Evolutionary conservation across 148 eudicot genomes (phyloP).

Genomic region (Vaccinium myrtillus): DNA sequence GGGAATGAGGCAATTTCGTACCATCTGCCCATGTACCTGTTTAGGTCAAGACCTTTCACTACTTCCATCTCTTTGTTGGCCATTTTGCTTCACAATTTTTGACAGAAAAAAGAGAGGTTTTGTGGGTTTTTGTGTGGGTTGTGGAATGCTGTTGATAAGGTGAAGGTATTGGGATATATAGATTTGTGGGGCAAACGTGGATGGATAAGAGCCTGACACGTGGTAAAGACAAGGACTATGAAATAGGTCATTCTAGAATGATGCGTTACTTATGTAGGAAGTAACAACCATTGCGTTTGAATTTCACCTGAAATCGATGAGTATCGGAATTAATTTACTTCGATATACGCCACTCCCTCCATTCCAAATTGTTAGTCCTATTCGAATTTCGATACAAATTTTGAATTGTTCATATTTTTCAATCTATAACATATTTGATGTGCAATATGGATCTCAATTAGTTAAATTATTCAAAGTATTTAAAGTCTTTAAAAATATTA

Average conservation of each 20-base stretch:
- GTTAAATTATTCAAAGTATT: too few relatives aligned
- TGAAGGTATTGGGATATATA: neutral
- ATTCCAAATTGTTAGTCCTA: too few relatives aligned
- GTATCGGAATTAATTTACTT: too few relatives aligned
- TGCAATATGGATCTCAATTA: too few relatives aligned
- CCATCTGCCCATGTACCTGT: constrained; percentile 92
- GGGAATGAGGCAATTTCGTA: constrained; percentile 89
- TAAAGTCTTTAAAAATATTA: too few relatives aligned
- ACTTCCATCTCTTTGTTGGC: constrained; percentile 58
- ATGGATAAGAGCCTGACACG: neutral
- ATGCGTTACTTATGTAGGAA: neutral
- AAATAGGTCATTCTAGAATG: constrained; percentile 8
- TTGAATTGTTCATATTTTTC: too few relatives aligned
- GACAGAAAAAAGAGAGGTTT: neutral
- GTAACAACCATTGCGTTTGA: neutral
- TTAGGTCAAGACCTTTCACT: constrained; percentile 58
- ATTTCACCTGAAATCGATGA: neutral
- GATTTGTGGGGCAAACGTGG: neutral
- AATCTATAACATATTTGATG: too few relatives aligned
- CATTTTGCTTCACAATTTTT: constrained; percentile 19
- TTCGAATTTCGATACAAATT: too few relatives aligned
- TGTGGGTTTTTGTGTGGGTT: neutral
- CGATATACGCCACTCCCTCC: too few relatives aligned
- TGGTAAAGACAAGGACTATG: neutral
- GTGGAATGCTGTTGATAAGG: neutral